phyloP scores from a whole-genome alignment of 192 early-diverging fungal species.

The Rhizophagus clarus region DNA sequence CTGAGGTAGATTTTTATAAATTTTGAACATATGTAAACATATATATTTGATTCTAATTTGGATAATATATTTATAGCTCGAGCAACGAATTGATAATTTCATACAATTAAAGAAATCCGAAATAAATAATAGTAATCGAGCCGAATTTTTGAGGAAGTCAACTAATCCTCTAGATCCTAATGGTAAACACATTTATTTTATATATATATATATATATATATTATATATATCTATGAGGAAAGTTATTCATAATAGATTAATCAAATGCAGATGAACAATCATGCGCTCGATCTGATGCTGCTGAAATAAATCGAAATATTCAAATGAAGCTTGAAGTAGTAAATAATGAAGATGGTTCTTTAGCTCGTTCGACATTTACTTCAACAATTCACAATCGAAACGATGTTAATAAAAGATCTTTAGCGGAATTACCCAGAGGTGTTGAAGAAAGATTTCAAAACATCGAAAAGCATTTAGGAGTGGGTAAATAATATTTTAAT shows the following conservation, averaged over 20 bases:
- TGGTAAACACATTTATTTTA: background rate
- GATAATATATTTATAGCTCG: background rate
- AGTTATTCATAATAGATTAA: background rate
- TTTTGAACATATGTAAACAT: background rate
- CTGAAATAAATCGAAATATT: conserved; percentile 65
- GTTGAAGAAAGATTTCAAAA: conserved; percentile 68
- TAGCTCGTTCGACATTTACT: conserved; percentile 58
- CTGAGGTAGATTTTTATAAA: conserved; percentile 13
- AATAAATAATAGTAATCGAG: conserved; percentile 29
- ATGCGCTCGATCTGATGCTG: conserved; percentile 30
- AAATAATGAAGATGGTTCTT: conserved; percentile 64
- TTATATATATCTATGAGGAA: background rate
- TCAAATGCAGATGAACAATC: conserved; percentile 8
- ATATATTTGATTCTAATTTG: background rate
- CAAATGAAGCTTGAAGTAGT: conserved; percentile 77
- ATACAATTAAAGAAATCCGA: conserved; percentile 26
- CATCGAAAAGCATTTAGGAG: conserved; percentile 70
- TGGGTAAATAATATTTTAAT: conserved; percentile 48
- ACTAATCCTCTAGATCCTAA: conserved; percentile 14
- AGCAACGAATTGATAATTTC: conserved; percentile 27
- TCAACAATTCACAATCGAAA: conserved; percentile 36
- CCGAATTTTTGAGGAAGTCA: conserved; percentile 29
- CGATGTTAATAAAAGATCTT: conserved; percentile 15
- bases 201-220: too few species aligned
- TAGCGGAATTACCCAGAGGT: conserved; percentile 33